Base-by-base conservation (phyloP, 306 rosid species). In the Rosa chinensis region DNA sequence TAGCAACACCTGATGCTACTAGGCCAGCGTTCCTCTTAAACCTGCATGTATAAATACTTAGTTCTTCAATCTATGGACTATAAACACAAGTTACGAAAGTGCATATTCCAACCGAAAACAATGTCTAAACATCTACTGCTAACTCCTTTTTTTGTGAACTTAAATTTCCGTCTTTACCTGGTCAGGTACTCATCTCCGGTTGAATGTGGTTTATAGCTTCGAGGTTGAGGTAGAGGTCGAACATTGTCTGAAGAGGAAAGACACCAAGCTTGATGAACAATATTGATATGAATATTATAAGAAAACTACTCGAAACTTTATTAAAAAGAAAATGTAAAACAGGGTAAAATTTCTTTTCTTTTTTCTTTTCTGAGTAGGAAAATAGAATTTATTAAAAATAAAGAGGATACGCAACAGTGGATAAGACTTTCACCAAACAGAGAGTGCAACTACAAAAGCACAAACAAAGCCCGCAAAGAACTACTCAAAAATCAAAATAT, bases 1-100 rank as follows among this genome's bases (percentile, higher is more conserved):
- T 86, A 20, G 80, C 92, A 58, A 91, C 94, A 56, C 99, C 96
- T 8, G 93, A 84, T 77, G 97, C 98, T 55, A 95, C 99, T 23
- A 95, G 83, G 75, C 69, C 50, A 9, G 99, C 96, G 75, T 91
- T 95, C 84, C 92, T 93, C 78, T 80, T 82, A 80, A 92, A 95
- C 92, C 98, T 95, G 94, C 78, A 66, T 6, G 72, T 59, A 44
- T 14, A 61, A 39, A 59, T 78, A 5, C 73, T 76, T 68, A 0
- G 43, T 69, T 43, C 84, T 74, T 48, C 68, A 52, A 18, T 64
- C 7, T 17, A 61, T 9, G 1, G 6, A 32, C 13, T 58, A 49
- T 49, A 59, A 37, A 8, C 25, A 66, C 5, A 17, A 37, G 47
- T 37, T 63, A 77, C 70, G 44, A 47, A 79, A 67, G 72, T 39